Evolutionary conservation across 148 eudicot species (phyloP).

Genomic region (Rhododendron ferrugineum): DNA sequence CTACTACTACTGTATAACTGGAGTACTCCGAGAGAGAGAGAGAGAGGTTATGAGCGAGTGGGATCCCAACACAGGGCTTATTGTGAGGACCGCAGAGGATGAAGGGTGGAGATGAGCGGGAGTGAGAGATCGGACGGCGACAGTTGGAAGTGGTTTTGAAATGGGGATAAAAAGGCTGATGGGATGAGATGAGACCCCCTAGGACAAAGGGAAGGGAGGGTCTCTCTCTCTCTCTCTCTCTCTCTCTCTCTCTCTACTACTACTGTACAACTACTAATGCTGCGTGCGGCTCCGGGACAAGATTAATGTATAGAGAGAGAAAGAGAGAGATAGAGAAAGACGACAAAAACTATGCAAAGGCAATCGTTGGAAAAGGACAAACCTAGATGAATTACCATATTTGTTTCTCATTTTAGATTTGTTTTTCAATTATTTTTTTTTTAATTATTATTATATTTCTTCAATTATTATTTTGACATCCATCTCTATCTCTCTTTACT

Average conservation of each 20-base stretch:
- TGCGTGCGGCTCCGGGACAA: not conserved
- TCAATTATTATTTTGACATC: no score
- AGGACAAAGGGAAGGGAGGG: not conserved
- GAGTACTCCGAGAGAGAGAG: not conserved
- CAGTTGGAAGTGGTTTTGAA: not conserved
- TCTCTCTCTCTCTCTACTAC: no score
- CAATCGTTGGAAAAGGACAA: not conserved
- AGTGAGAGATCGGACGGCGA: conserved; percentile 4
- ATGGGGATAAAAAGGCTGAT: not conserved
- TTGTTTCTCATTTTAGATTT: no score
- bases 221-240: no score
- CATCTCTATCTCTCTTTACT: no score
- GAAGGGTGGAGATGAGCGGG: conserved; percentile 7
- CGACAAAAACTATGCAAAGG: not conserved
- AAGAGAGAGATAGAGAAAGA: not conserved
- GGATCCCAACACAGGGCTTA: not conserved
- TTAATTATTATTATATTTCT: no score
- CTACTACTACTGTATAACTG: no score
- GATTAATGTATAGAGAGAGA: not conserved
- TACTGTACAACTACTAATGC: not conserved
- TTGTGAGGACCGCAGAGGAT: conserved; percentile 7
- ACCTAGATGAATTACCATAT: not conserved
- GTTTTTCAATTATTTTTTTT: no score
- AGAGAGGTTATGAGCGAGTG: not conserved
- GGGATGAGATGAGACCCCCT: not conserved